A percentile compares a stretch with the other conserved stretches of the same genome.
These are phyloP conservation scores for Cotoneaster glaucophyllus DNA, from an alignment of 306 rosid genomes.

Conservation along the genomic window DNA sequence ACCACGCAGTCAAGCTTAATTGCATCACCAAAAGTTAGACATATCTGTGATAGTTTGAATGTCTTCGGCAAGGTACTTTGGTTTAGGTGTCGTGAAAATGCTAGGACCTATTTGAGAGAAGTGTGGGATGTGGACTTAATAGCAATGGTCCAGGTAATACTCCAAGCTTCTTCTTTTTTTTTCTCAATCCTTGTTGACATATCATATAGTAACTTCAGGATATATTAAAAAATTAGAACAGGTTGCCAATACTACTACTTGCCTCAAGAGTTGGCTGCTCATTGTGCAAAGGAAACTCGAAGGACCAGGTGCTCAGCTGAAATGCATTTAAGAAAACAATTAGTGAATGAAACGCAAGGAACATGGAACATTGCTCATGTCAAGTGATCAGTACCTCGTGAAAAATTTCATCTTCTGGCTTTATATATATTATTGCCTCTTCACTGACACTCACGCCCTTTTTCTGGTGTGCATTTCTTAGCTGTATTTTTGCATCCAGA, in stretches of 20 bases:
- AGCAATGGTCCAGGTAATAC: not conserved
- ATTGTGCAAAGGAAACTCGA: slow-evolving; percentile 48
- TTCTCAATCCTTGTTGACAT: not conserved
- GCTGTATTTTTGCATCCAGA: slow-evolving; percentile 36
- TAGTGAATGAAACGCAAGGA: not conserved
- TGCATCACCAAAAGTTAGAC: not conserved
- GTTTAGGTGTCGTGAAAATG: not conserved
- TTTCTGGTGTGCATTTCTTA: slow-evolving; percentile 37
- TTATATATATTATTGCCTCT: slow-evolving; percentile 46
- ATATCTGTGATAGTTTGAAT: not conserved
- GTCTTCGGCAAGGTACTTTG: not conserved
- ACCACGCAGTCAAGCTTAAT: not conserved
- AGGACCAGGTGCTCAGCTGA: slow-evolving; percentile 76
- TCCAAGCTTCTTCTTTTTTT: not conserved
- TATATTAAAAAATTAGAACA: not conserved
- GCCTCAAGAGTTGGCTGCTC: slow-evolving; percentile 62
- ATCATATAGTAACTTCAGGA: not conserved
- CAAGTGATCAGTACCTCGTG: slow-evolving; percentile 50
- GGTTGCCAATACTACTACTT: slow-evolving; percentile 9
- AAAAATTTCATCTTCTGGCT: slow-evolving; percentile 81
- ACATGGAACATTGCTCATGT: not conserved
- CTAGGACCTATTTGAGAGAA: not conserved
- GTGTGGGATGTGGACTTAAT: not conserved
- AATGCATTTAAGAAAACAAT: slow-evolving; percentile 24
- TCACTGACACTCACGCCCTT: slow-evolving; percentile 29